Evolutionary conservation across 1,139 yeast species (phyloP).

Genomic region (Candida tetrigidarum): DNA sequence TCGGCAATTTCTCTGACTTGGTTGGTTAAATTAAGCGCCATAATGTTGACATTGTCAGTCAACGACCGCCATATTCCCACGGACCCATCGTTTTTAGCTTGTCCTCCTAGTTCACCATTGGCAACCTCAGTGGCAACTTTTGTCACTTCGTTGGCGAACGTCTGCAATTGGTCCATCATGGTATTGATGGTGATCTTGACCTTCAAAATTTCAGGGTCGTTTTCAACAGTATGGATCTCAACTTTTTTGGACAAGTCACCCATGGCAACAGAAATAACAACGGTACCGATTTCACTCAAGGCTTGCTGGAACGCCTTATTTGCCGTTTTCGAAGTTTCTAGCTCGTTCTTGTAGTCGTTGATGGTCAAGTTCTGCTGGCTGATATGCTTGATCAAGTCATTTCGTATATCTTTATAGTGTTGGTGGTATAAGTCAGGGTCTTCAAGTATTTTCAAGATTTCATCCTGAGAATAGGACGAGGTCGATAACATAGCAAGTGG

Average conservation of each 20-base stretch:
- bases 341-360: slow-evolving; percentile 37
- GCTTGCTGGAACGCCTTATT: slow-evolving; percentile 81
- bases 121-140: slow-evolving; percentile 90
- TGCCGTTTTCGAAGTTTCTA: slow-evolving; percentile 61
- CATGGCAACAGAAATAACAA: slow-evolving; percentile 81
- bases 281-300: slow-evolving; percentile 77
- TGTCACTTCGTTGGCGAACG: slow-evolving; percentile 82
- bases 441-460: slow-evolving; percentile 40
- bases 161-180: slow-evolving; percentile 86
- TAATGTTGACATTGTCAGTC: slow-evolving; percentile 83
- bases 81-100: slow-evolving; percentile 80
- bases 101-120: slow-evolving; percentile 88
- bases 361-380: slow-evolving; percentile 36
- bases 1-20: slow-evolving; percentile 88
- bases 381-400: slow-evolving; percentile 34
- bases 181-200: slow-evolving; percentile 83
- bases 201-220: slow-evolving; percentile 74
- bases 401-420: slow-evolving; percentile 36
- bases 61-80: slow-evolving; percentile 87
- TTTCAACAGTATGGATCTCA: slow-evolving; percentile 69
- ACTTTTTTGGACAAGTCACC: slow-evolving; percentile 85
- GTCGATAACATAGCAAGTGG: slow-evolving; percentile 5
- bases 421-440: slow-evolving; percentile 43
- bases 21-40: slow-evolving; percentile 85
- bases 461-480: slow-evolving; percentile 22